Base-by-base conservation (phyloP, 331 rosid genomes). In the Ulmus americana region DNA sequence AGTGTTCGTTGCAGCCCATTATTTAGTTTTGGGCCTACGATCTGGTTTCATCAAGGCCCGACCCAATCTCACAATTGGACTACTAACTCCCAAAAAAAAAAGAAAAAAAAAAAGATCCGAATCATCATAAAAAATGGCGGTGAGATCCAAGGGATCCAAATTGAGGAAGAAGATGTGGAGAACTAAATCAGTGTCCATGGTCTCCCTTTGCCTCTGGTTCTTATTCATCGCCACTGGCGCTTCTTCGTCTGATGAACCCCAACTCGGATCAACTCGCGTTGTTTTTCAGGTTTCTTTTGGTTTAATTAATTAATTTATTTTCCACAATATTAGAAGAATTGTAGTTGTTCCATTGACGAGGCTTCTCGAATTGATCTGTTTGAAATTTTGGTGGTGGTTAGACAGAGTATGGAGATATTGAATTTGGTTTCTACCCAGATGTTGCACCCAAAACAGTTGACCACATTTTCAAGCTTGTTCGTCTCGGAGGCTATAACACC, bases 341-440 rank as follows among this genome's bases (percentile, higher is more conserved):
- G 8, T 38, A 18, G 45, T 10, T 35, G 5, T 35, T 10, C 46
- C 62, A 59, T 44, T 43, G n/a, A 60, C n/a, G 65, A 54, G 12
- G 40, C 10, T 15, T 14, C 16, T 13, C 10, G 47, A 18, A 18
- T 18, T 48, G 22, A 3, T 63, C 8, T 46, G 45, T 61, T 35
- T 39, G 48, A 41, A 40, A 39, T 35, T 40, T 22, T 63, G 35
- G 28, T 28, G 14, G 1, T 35, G 39, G 80, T 80, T 2, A 92
- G 99, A 94, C 97, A 45, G 82, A 89, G 14, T 84, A 85, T 72
- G 99, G 99, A n/a, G 97, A 94, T 58, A 87, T 94, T 61, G 99
- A 94, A 69, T 94, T 94, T 35, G 99, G 99, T 20, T 94, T 94
- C 95, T 94, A 35, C 65, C 95, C 95, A 47, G 73, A 72, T 5